Evolutionary conservation across 2,329 filamentous ascomycete species (phyloP).

Genomic region (Alternaria hordeiaustralica): DNA sequence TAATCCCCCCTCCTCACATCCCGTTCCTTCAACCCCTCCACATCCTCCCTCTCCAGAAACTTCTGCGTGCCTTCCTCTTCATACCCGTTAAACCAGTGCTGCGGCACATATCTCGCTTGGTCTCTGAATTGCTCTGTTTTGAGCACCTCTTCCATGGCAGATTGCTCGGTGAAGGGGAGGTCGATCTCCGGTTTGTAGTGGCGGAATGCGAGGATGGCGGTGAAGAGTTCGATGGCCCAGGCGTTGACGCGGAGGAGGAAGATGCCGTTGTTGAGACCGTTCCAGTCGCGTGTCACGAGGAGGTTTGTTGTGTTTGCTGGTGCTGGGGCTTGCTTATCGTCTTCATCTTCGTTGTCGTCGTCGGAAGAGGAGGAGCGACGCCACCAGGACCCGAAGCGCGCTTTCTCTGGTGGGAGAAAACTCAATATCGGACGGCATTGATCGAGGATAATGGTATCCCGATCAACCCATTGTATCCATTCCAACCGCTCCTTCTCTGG

Average conservation of each 20-base stretch:
- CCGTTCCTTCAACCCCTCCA: slow-evolving; percentile 44
- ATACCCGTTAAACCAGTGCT: slow-evolving; percentile 56
- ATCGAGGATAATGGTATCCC: slow-evolving; percentile 54
- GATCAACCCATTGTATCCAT: slow-evolving; percentile 55
- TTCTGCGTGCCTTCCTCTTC: slow-evolving; percentile 34
- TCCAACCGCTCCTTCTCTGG: slow-evolving; percentile 49
- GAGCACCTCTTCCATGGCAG: slow-evolving; percentile 50
- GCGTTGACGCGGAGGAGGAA: slow-evolving; percentile 50
- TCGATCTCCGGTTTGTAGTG: slow-evolving; percentile 47
- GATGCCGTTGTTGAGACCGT: slow-evolving; percentile 54
- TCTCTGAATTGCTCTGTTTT: slow-evolving; percentile 41
- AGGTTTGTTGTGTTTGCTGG: slow-evolving; percentile 35
- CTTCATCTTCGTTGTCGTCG: no score
- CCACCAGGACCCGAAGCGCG: slow-evolving; percentile 22
- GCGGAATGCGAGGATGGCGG: slow-evolving; percentile 48
- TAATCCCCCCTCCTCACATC: slow-evolving; percentile 51
- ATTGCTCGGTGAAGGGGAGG: slow-evolving; percentile 50
- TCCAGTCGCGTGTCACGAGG: slow-evolving; percentile 49
- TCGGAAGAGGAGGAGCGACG: no score
- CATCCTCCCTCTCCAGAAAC: slow-evolving; percentile 32
- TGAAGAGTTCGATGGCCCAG: slow-evolving; percentile 51
- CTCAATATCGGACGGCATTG: slow-evolving; percentile 50
- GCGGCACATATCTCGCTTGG: slow-evolving; percentile 47
- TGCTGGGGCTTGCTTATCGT: no score
- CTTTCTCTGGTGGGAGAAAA: slow-evolving; percentile 45